Base-by-base conservation (phyloP, 352 stramenopile species). In the Aphanomyces astaci region DNA sequence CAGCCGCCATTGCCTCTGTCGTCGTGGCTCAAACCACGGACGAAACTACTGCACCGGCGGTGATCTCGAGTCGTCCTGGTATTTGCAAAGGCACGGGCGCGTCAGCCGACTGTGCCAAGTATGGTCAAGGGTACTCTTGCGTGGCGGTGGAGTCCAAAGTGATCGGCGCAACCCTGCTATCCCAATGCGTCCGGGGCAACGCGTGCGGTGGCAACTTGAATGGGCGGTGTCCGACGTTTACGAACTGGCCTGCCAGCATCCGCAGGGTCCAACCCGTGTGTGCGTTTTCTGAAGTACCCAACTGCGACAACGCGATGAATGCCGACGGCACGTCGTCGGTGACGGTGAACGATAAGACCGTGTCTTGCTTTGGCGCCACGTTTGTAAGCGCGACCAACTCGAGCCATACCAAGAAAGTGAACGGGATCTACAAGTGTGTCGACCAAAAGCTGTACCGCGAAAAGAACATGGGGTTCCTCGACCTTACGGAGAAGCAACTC, bases 251-350 rank as follows among this genome's bases (percentile, higher is more conserved):
- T 49, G 51, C 51, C 25, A 78, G 78, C 43, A 89, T 87, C 75
- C 87, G 87, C 70, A 68, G 77, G 56, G 87, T 91, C 76, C 86
- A 80, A 72, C 88, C 81, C 39, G 76, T 90, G 28, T 92, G 83
- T 72, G 88, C 81, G 28, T 89, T 88, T 77, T 85, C 81, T 22
- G 78, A 80, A 4, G 83, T 81, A 2, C 78, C 87, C 45, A 81
- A 91, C 66, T 91, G 83, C 39, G 67, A 76, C 28, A 69, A 68
- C 51, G 74, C 63, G 51, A 69, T 79, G 45, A 88, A 74, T 63
- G 75, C 74, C 64, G 77, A 83, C 59, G 76, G 76, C 25, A 79
- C n/a, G 13, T 51, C 49, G 1, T 15, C 40, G 11, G 24, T 32
- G 22, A 30, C 40, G 30, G 39, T 22, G 19, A 11, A 24, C 46